Evolutionary conservation across 768 basidiomycete species (phyloP), one percentile per base, ranked within the genome.

Genomic region (Lactarius indigo): DNA sequence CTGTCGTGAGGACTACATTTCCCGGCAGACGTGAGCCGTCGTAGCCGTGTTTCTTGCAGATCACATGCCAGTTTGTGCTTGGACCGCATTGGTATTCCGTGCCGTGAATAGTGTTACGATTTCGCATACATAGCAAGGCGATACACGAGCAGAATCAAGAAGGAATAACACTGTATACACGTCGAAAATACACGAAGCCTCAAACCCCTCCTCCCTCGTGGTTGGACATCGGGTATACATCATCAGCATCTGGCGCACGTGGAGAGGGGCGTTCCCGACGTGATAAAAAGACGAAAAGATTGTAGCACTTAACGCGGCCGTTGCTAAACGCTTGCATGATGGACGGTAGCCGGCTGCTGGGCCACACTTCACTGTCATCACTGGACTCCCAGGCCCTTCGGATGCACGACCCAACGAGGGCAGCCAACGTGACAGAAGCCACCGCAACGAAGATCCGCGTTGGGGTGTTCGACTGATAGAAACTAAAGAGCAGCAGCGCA

Each of bases 401-500:
- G 10, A 64, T 55, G 31, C 55, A 57, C 55, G 33, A 55, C 17
- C 8, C 26, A 30, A 56, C 41, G 3, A 64, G 54, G 52, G 15
- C 26, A 9, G 26, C n/a, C 15, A 41, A 30, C 35, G 23, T 8
- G 33, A 9, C 9, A 26, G 63, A 35, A 8, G 23, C 28, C 15
- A 61, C 23, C 35, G 44, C 59, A 18, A 65, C 54, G 1, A 59
- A 9, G 18, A 61, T 15, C n/a, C 64, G 64, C 6, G 59, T 65
- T 35, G 23, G 15, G 28, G 61, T 33, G 18, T 61, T 39, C 39
- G 64, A 61, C 6, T 26, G n/a, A 26, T 23, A 17, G 59, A 57
- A 61, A 20, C 59, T 61, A 6, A 66, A 52, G 23, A 62, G 33
- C 20, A 58, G 15, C 23, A 66, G n/a, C 20, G 65, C 60, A 63